Conservation (phyloP, 768 basidiomycete species). For the Psilocybe cyanescens region DNA sequence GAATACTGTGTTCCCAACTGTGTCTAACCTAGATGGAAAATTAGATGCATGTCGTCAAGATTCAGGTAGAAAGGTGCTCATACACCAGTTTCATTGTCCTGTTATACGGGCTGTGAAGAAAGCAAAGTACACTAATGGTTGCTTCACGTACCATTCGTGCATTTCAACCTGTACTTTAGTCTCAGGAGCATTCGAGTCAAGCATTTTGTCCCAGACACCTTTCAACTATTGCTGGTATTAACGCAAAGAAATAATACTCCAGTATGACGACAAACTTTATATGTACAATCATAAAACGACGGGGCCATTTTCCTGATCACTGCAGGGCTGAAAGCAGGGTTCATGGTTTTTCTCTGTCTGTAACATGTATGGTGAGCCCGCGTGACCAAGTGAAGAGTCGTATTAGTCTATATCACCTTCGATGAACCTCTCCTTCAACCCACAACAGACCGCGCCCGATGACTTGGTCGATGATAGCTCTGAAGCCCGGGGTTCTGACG, state of each 20-base stretch:
- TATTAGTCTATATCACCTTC: conserved; percentile 29
- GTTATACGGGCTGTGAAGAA: background rate
- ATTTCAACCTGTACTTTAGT: conserved; percentile 40
- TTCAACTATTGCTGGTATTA: conserved; percentile 28
- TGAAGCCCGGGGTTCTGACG: conserved; percentile 25
- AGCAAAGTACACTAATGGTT: background rate
- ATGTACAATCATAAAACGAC: conserved; percentile 13
- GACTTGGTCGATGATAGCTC: conserved; percentile 26
- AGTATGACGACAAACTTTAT: conserved; percentile 11
- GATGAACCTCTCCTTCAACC: conserved; percentile 47
- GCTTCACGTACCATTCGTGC: conserved; percentile 42
- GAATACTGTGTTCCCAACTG: conserved; percentile 52
- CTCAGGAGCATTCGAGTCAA: conserved; percentile 21
- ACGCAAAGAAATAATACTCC: background rate
- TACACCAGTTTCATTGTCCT: conserved; percentile 15
- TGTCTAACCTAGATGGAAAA: conserved; percentile 41
- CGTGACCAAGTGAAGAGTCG: background rate
- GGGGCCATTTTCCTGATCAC: conserved; percentile 9
- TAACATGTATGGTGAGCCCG: background rate
- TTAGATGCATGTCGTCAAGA: background rate
- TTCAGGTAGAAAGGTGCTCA: background rate
- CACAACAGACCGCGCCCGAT: conserved; percentile 42
- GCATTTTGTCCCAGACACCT: conserved; percentile 25
- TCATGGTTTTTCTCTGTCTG: conserved; percentile 19
- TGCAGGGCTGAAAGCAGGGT: conserved; percentile 17